phyloP scores from a whole-genome alignment of 495 filamentous ascomycete species.

The Hyaloscypha bicolor region DNA sequence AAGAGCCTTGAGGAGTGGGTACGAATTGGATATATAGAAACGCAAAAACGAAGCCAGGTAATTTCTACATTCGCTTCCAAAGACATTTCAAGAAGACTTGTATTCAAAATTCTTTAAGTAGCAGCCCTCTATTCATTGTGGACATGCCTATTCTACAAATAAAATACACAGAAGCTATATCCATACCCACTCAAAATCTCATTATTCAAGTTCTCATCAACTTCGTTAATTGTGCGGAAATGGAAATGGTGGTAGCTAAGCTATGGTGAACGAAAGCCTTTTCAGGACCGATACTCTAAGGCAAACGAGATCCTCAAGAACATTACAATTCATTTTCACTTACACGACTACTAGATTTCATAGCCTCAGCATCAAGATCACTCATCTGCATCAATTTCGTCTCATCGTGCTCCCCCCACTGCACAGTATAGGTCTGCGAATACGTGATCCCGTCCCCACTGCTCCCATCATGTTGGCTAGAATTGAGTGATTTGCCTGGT shows the following conservation, averaged over 20 bases:
- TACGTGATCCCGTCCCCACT: slow-evolving; percentile 8
- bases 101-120: slow-evolving; percentile 4
- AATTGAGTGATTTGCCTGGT: slow-evolving; percentile 2
- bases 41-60: neutral
- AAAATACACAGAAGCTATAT: slow-evolving; percentile 1
- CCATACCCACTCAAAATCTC: neutral
- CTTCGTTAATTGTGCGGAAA: neutral
- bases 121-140: neutral
- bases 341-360: slow-evolving; percentile 5
- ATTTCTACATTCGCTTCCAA: neutral
- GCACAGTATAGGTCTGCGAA: slow-evolving; percentile 11
- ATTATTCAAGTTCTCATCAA: neutral
- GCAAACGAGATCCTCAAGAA: neutral
- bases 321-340: slow-evolving; percentile 11
- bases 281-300: neutral
- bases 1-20: neutral
- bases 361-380: slow-evolving; percentile 7
- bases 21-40: slow-evolving; percentile 2
- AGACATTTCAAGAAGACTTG: neutral
- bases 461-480: slow-evolving; percentile 1
- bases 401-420: slow-evolving; percentile 11
- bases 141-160: neutral
- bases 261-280: too few relatives aligned
- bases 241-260: neutral
- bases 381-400: slow-evolving; percentile 15